phyloP scores from a whole-genome alignment of 352 stramenopile species.

The Globisporangium spiculum region DNA sequence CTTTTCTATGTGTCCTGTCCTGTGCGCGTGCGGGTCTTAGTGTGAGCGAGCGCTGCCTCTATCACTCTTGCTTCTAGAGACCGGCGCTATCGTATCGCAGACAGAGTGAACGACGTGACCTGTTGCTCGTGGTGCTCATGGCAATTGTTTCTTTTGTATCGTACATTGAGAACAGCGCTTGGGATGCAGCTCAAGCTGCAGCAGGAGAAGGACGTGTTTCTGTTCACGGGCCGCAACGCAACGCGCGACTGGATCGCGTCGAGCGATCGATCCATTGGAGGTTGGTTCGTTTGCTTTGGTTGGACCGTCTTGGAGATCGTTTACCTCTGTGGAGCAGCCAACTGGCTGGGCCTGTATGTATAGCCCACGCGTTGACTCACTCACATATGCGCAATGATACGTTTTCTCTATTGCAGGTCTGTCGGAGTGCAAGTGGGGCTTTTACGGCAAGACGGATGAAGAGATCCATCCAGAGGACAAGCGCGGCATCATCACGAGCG shows the following conservation, averaged over 20 bases:
- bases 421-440: slow-evolving; percentile 71
- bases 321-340: not conserved
- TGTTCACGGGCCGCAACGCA: slow-evolving; percentile 56
- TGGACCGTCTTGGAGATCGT: slow-evolving; percentile 2
- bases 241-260: slow-evolving; percentile 65
- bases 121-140: slow-evolving; percentile 7
- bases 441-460: slow-evolving; percentile 34
- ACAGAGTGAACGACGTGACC: not conserved
- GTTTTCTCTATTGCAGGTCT: slow-evolving; percentile 26
- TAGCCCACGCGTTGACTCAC: not conserved
- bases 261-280: slow-evolving; percentile 79
- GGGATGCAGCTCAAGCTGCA: slow-evolving; percentile 74
- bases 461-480: slow-evolving; percentile 17
- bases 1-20: not conserved
- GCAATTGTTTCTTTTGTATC: not conserved
- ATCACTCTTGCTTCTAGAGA: not conserved
- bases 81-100: not conserved
- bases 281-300: slow-evolving; percentile 26
- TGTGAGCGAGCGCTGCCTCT: not conserved
- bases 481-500: slow-evolving; percentile 32
- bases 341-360: not conserved
- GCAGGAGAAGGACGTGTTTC: slow-evolving; percentile 73
- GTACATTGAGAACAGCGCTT: slow-evolving; percentile 35
- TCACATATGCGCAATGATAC: not conserved
- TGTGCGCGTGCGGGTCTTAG: not conserved